phyloP scores from a whole-genome alignment of 2,329 filamentous ascomycete genomes.

The Aspergillus aculeatus region DNA sequence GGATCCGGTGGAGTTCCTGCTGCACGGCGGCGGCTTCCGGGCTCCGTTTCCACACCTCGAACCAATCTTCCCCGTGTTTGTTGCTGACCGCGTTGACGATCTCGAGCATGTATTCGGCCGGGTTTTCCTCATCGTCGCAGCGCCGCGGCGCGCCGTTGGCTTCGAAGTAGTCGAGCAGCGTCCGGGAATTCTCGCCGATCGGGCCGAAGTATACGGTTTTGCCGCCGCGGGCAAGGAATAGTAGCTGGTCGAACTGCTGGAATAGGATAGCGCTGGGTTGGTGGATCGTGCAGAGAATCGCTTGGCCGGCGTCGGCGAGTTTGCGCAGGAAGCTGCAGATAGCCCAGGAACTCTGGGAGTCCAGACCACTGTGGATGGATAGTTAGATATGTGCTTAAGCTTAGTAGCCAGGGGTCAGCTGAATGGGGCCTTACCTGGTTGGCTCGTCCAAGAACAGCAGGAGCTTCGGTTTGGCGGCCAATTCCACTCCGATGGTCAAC shows the following conservation, averaged over 20 bases:
- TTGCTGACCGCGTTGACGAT: conserved; percentile 49
- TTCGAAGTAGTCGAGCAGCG: conserved; percentile 64
- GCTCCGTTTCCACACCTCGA: conserved; percentile 59
- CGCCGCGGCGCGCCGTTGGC: conserved; percentile 54
- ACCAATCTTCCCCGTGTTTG: conserved; percentile 54
- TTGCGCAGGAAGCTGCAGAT: conserved; percentile 82
- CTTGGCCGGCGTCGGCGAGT: conserved; percentile 80
- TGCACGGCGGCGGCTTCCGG: conserved; percentile 55
- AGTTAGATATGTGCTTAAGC: neutral
- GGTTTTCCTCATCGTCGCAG: conserved; percentile 63
- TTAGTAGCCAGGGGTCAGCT: no score
- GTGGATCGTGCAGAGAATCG: conserved; percentile 89
- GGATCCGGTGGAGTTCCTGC: conserved; percentile 57
- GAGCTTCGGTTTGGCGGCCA: conserved; percentile 83
- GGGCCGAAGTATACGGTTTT: conserved; percentile 68
- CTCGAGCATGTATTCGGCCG: conserved; percentile 70
- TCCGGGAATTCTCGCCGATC: conserved; percentile 58
- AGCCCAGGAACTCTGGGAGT: conserved; percentile 87
- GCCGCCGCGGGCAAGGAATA: conserved; percentile 63
- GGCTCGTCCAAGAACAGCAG: conserved; percentile 90
- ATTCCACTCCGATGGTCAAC: conserved; percentile 87
- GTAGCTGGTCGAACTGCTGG: conserved; percentile 68
- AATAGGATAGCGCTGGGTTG: conserved; percentile 90
- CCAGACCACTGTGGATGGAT: conserved; percentile 63
- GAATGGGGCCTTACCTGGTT: conserved; percentile 53